Evolutionary conservation across 1,139 yeast species (phyloP).

Genomic region (Protomyces inouyei): DNA sequence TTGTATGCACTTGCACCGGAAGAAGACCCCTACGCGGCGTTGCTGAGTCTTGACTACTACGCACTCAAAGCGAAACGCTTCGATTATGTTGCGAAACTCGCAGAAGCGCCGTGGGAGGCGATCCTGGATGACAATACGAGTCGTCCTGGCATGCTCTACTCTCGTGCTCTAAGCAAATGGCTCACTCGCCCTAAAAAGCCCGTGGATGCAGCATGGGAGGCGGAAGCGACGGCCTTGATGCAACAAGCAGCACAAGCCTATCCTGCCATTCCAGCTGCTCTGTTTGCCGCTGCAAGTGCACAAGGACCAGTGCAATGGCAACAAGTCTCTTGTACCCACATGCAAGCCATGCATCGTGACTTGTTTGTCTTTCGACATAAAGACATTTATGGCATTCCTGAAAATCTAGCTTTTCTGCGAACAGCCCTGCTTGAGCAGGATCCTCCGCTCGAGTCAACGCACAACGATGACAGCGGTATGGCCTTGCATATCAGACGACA

Average conservation of each 20-base stretch:
- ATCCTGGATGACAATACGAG: slow-evolving; percentile 44
- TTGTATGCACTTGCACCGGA: slow-evolving; percentile 57
- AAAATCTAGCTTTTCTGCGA: slow-evolving; percentile 32
- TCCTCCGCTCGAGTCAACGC: slow-evolving; percentile 17
- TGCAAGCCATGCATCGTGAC: slow-evolving; percentile 32
- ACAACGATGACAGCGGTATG: slow-evolving; percentile 15
- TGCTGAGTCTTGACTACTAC: slow-evolving; percentile 76
- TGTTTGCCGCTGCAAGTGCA: slow-evolving; percentile 46
- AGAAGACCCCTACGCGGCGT: slow-evolving; percentile 79
- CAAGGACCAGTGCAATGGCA: slow-evolving; percentile 30
- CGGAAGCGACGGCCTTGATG: background rate
- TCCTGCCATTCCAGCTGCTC: slow-evolving; percentile 55
- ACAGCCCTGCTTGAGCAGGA: slow-evolving; percentile 26
- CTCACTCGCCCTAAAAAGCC: slow-evolving; percentile 44
- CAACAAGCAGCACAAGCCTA: slow-evolving; percentile 50
- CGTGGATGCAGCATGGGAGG: slow-evolving; percentile 40
- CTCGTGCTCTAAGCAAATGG: slow-evolving; percentile 54
- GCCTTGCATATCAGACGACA: slow-evolving; percentile 35
- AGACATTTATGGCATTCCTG: slow-evolving; percentile 35
- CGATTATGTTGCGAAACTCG: slow-evolving; percentile 55
- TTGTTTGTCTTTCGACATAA: slow-evolving; percentile 35
- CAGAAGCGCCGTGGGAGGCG: slow-evolving; percentile 34
- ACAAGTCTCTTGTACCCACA: slow-evolving; percentile 24
- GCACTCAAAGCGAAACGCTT: slow-evolving; percentile 65
- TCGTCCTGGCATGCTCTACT: slow-evolving; percentile 66